phyloP scores from a whole-genome alignment of 345 rosid species.

The Rhizophora apiculata region DNA sequence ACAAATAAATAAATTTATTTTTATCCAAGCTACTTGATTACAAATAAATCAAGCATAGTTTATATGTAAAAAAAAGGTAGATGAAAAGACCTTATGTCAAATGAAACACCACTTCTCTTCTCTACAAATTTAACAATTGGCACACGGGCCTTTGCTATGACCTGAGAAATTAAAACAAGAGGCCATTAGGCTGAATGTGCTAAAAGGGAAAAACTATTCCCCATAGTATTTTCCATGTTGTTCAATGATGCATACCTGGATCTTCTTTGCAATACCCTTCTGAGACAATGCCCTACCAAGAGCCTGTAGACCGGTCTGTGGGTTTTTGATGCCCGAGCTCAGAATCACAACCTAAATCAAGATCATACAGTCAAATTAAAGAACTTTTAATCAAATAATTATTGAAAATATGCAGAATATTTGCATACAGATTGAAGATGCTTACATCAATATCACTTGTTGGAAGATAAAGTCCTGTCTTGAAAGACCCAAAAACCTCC shows the following conservation, averaged over 20 bases:
- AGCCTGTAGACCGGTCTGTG: conserved; percentile 75
- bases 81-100: conserved; percentile 67
- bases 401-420: no score
- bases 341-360: conserved; percentile 69
- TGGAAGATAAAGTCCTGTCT: conserved; percentile 86
- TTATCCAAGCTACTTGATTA: neutral
- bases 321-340: conserved; percentile 62
- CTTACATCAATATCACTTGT: conserved; percentile 96
- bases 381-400: neutral
- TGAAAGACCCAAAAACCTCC: conserved; percentile 85
- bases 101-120: conserved; percentile 72
- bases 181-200: conserved; percentile 2
- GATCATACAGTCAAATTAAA: conserved; percentile 5
- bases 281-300: conserved; percentile 80
- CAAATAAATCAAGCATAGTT: neutral
- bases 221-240: neutral
- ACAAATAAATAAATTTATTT: no score
- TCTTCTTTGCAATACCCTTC: conserved; percentile 74
- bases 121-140: conserved; percentile 92
- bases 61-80: conserved; percentile 8
- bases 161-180: conserved; percentile 38
- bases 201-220: neutral
- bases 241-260: conserved; percentile 45
- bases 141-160: conserved; percentile 89
- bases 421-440: conserved; percentile 5